Base-by-base conservation (phyloP, 257 asterid species). In the Rauvolfia tetraphylla region DNA sequence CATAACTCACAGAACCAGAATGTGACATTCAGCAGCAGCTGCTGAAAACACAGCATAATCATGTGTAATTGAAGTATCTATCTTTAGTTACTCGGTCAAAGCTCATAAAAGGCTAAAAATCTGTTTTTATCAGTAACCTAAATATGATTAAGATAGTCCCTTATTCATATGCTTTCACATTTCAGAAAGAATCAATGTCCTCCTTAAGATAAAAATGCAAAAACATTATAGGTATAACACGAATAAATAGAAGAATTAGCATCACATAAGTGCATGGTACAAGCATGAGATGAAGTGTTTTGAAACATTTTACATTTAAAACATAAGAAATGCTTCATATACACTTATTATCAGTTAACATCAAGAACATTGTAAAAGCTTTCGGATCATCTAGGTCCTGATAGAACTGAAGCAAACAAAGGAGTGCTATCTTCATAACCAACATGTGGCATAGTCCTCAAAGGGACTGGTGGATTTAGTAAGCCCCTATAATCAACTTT, bases 361-460 rank as follows among this genome's bases (percentile, higher is more conserved):
- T 14, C 22, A 46, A 71, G 56, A 71, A 12, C 3, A 29, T 15
- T 73, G 48, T 17, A 29, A 15, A 18, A 59, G 61, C n/a, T 9
- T 7, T 14, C 7, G 2, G 70, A 41, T 74, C 78, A 59, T 74
- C 71, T 61, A 13, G 77, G 77, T 56, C 77, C 77, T 23, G 77
- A 74, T 42, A 61, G 78, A 59, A 59, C 58, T 11, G 71, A 61
- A 25, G 71, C 56, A 61, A 62, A 20, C 22, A 74, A 74, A 59
- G 42, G 71, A n/a, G 71, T 44, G 22, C 29, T 27, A 34, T 61
- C 78, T 42, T 59, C 71, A 14, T 25, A 59, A 1, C 29, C 58
- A 15, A n/a, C 15, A 13, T 59, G 39, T 61, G 71, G 57, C 23
- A 10, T 17, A 29, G 20, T 11, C 71, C 31, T 62, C 56, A 27